Conservation (phyloP, 176 grass and related monocot genomes). For the Sorghum bicolor region Sorghum_bicolor_NCBIv3 NC_012877.2:5542001-5542500, state of each 20-base stretch:
- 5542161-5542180: slow-evolving; percentile 86
- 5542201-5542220: slow-evolving; percentile 84
- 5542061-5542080: slow-evolving; percentile 8
- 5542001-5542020: neutral
- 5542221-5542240: slow-evolving; percentile 77
- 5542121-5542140: slow-evolving; percentile 90
- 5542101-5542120: slow-evolving; percentile 97
- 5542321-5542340: neutral
- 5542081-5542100: slow-evolving; percentile 39
- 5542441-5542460: neutral
- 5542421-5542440: neutral
- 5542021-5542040: neutral
- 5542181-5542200: slow-evolving; percentile 87
- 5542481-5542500: slow-evolving; percentile 81
- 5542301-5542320: slow-evolving; percentile 1
- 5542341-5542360: neutral
- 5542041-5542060: neutral
- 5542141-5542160: slow-evolving; percentile 81
- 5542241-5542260: slow-evolving; percentile 74
- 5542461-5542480: slow-evolving; percentile 17
- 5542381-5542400: neutral
- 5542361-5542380: neutral
- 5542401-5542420: neutral
- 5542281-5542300: neutral
- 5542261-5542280: slow-evolving; percentile 62